Base-by-base conservation (phyloP, 1,284 basidiomycete species). In the Tilletia indica region DNA sequence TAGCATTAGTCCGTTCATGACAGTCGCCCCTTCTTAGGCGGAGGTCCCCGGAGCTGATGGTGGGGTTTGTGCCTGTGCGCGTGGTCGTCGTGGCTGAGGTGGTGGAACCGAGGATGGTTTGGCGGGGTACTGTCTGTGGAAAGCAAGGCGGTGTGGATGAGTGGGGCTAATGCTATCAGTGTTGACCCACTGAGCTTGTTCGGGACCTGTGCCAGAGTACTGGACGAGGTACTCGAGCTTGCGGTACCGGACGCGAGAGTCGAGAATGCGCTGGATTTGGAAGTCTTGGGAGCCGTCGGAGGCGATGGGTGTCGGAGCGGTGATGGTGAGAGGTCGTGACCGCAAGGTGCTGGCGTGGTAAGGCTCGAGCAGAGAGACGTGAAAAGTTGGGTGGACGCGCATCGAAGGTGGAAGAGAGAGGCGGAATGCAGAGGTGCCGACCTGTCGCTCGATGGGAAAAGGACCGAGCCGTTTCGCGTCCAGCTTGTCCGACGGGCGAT, bases 381-480 rank as follows among this genome's bases (percentile, higher is more conserved):
- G n/a, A n/a, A n/a, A n/a, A n/a, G n/a, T n/a, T n/a, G n/a, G n/a
- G n/a, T n/a, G n/a, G n/a, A n/a, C n/a, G n/a, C n/a, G n/a, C n/a
- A n/a, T n/a, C n/a, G n/a, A n/a, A n/a, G n/a, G n/a, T n/a, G n/a
- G n/a, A n/a, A n/a, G n/a, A n/a, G n/a, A n/a, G n/a, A n/a, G n/a
- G n/a, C n/a, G n/a, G n/a, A n/a, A n/a, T n/a, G n/a, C n/a, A n/a
- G n/a, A n/a, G n/a, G n/a, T n/a, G n/a, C n/a, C n/a, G n/a, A n/a
- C n/a, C n/a, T n/a, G n/a, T n/a, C n/a, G n/a, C n/a, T n/a, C n/a
- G n/a, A n/a, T n/a, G n/a, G n/a, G n/a, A n/a, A 68, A 68, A 58
- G 51, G 67, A 58, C 67, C 67, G 25, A 68, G 67, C 4, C 9
- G 5, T 9, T 45, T 34, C 4, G 31, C 51, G 39, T 68, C 67